phyloP scores from a whole-genome alignment of 345 rosid genomes.

The Sisymbrium irio region DNA sequence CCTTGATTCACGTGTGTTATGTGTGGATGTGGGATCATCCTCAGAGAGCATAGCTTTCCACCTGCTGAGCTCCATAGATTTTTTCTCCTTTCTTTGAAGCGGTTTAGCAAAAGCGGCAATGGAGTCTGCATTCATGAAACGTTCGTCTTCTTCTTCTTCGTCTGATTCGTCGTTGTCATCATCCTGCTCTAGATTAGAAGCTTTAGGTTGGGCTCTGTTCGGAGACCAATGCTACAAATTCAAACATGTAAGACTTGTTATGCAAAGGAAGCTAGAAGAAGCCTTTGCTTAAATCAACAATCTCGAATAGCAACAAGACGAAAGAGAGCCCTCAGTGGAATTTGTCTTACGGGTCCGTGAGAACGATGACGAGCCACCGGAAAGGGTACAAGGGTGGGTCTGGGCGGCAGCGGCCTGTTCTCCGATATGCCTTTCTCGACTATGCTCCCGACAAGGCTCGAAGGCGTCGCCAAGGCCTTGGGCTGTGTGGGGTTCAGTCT shows the following conservation, averaged over 20 bases:
- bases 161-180: neutral
- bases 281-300: neutral
- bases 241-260: neutral
- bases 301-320: neutral
- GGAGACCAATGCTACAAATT: conserved; percentile 65
- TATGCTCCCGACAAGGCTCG: conserved; percentile 57
- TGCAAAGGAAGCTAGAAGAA: neutral
- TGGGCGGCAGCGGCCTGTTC: conserved; percentile 48
- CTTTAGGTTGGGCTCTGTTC: conserved; percentile 13
- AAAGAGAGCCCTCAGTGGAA: neutral
- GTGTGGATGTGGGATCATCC: conserved; percentile 16
- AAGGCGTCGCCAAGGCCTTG: conserved; percentile 16
- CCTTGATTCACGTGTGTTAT: neutral
- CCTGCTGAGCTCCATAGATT: conserved; percentile 46
- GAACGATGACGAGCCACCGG: conserved; percentile 94
- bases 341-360: conserved; percentile 68
- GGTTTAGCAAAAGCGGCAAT: conserved; percentile 63
- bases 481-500: neutral
- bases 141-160: conserved; percentile 38
- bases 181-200: neutral
- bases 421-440: conserved; percentile 64
- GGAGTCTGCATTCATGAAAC: conserved; percentile 32
- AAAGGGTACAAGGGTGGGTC: conserved; percentile 62
- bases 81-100: conserved; percentile 66
- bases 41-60: conserved; percentile 48